Evolutionary conservation across 2,329 filamentous ascomycete species (phyloP), one percentile per base, ranked within the genome.

Genomic region (Thielaviopsis punctulata): DNA sequence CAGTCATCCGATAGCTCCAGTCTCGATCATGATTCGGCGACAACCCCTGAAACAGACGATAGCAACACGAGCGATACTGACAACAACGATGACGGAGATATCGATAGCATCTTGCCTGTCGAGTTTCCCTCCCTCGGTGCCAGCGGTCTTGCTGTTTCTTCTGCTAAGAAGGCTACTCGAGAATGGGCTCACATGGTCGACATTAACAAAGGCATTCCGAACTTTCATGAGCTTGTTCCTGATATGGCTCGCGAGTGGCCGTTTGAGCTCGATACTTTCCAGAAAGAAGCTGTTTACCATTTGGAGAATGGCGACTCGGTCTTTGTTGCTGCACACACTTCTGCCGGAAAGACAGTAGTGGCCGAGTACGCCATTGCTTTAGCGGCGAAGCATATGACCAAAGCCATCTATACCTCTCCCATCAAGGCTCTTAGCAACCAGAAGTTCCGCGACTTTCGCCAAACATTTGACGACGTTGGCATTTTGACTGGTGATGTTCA

Each of bases 131-230:
- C 93, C 12, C 66, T 98, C 6, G 86, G 93, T 58, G 87, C 92
- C 9, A 85, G 83, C 62, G 81, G 82, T n/a, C 76, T 95, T 25
- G 76, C 84, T 19, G 71, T 82, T 49, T 81, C 84, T 8, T 78
- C 80, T 55, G 73, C 80, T 56, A 85, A 82, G 61, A 85, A 84
- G 61, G 79, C 79, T 39, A 84, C 85, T 6, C 82, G 78, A 60
- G 87, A 96, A 68, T 98, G 92, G 90, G 92, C 92, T 49, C 92
- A 98, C 67, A 94, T 98, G 80, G 90, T 98, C 1, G 90, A 98
- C 64, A 83, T 96, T 59, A 89, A 90, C 61, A 79, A 87, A 55
- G 86, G 90, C 50, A 93, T 96, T 60, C 74, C 85, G n/a, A 96
- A 96, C 62, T 96, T 98, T 66, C 73, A 76, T 54, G 90, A 95